phyloP scores from a whole-genome alignment of 2,329 filamentous ascomycete species.

The Diaporthe batatas region DNA sequence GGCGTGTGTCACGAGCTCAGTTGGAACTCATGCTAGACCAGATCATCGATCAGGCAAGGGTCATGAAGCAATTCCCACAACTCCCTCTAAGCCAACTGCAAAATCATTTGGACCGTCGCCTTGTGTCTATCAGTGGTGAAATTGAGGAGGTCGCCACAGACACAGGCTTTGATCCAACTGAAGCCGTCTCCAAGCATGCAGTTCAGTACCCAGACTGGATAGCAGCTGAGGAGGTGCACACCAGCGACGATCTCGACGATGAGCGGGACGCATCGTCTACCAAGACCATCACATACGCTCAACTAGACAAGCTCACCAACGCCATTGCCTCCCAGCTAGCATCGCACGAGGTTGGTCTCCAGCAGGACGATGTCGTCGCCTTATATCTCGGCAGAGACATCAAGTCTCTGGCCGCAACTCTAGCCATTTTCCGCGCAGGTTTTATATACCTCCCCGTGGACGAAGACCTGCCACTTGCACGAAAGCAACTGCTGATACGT shows the following conservation, averaged over 20 bases:
- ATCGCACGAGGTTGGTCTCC: constrained; percentile 48
- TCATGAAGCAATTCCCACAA: constrained; percentile 43
- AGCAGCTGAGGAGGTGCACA: constrained; percentile 66
- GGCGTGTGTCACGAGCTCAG: constrained; percentile 44
- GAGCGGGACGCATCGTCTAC: constrained; percentile 53
- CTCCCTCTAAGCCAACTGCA: constrained; percentile 40
- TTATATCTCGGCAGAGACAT: constrained; percentile 75
- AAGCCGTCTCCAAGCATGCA: constrained; percentile 58
- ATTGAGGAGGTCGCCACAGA: constrained; percentile 31
- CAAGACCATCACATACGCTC: constrained; percentile 70
- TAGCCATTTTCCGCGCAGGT: constrained; percentile 74
- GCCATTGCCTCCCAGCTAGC: constrained; percentile 60
- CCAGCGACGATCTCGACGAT: constrained; percentile 54
- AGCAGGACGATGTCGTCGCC: constrained; percentile 66
- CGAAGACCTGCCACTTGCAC: constrained; percentile 68
- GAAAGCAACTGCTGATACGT: constrained; percentile 72
- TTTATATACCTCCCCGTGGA: constrained; percentile 75
- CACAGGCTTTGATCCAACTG: constrained; percentile 45
- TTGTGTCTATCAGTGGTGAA: constrained; percentile 39
- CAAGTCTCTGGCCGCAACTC: constrained; percentile 72
- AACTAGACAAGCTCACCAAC: constrained; percentile 69
- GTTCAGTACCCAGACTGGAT: constrained; percentile 59
- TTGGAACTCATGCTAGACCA: constrained; percentile 46
- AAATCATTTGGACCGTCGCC: constrained; percentile 35
- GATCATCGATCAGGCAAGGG: constrained; percentile 43